Percentiles rank a stretch among this genome's conserved stretches.
phyloP scores from a whole-genome alignment of 208 protist species.

The Trypanosoma brucei region DNA sequence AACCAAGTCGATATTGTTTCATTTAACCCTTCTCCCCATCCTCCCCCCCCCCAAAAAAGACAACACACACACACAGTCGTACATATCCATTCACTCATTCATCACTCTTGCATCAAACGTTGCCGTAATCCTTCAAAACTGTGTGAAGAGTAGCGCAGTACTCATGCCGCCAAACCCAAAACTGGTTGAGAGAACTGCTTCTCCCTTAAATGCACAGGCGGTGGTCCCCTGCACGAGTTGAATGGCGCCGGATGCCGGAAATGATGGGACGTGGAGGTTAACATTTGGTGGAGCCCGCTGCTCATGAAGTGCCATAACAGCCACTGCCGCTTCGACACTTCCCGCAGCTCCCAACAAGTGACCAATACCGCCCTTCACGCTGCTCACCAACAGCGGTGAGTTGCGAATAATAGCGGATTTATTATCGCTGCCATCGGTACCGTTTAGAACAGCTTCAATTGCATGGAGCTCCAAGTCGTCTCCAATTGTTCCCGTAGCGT shows the following conservation, averaged over 20 bases:
- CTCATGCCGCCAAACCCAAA: slow-evolving; percentile 98
- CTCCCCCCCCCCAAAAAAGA: neutral
- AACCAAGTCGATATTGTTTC: too few relatives aligned
- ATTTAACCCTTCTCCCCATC: too few relatives aligned
- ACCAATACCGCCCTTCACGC: slow-evolving; percentile 92
- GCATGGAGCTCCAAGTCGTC: slow-evolving; percentile 88
- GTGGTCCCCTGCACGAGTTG: slow-evolving; percentile 18
- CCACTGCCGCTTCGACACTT: slow-evolving; percentile 89
- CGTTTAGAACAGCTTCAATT: slow-evolving; percentile 27
- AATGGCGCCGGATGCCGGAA: slow-evolving; percentile 17
- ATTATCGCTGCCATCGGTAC: neutral
- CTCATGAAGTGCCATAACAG: slow-evolving; percentile 72
- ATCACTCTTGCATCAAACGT: neutral
- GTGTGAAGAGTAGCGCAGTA: slow-evolving; percentile 81
- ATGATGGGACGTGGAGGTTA: slow-evolving; percentile 75
- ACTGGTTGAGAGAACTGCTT: slow-evolving; percentile 90
- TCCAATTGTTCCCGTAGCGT: slow-evolving; percentile 97
- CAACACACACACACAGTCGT: neutral
- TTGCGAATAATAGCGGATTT: neutral
- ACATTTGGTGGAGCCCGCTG: slow-evolving; percentile 87
- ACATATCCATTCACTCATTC: neutral
- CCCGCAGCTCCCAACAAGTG: slow-evolving; percentile 97
- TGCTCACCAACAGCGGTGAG: slow-evolving; percentile 63
- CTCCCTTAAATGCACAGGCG: slow-evolving; percentile 18
- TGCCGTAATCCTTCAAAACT: neutral